Evolutionary conservation across 257 asterid species (phyloP), one percentile per base, ranked within the genome.

Genomic region (Ligustrum vulgare): DNA sequence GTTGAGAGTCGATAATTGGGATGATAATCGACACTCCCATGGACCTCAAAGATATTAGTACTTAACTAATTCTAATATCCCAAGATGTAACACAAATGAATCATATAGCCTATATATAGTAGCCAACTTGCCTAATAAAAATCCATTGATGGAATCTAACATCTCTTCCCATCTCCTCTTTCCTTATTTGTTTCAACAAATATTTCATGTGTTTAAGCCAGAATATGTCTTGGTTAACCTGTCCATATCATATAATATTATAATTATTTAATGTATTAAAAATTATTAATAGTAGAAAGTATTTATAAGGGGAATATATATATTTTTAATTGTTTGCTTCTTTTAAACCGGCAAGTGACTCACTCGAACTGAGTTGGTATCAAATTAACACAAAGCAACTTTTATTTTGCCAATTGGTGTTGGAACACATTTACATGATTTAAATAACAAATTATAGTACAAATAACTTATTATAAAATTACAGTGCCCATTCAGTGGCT

Each of bases 311-410:
- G 15, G 4, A 25, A 37, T 23, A 79, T 49, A 22, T 31, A 49
- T 66, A 32, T 72, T 36, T 32, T 69, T 67, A 67, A 79, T 39
- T 25, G 49, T 75, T 74, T 86, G 87, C 86, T 79, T 84, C 85
- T 73, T 79, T 75, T 84, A 72, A 83, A 77, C 87, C 85, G 89
- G 90, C 87, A 83, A 80, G 62, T 73, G 78, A 71, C 56, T 75
- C 49, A 80, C 79, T 82, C 70, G 28, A 69, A 49, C 51, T 67
- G 20, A 75, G 72, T 65, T 75, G 74, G 74, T 75, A 58, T 74
- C 79, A 75, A 74, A 78, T 82, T 75, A 75, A 71, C 75, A 71
- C 75, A 8, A 34, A 43, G 65, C n/a, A 67, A 54, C 67, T 1
- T 67, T 67, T 32, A 1, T 15, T 33, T 7, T 70, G 67, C 76